phyloP scores from a whole-genome alignment of 2,329 filamentous ascomycete genomes.

The Nothopassalora personata region DNA sequence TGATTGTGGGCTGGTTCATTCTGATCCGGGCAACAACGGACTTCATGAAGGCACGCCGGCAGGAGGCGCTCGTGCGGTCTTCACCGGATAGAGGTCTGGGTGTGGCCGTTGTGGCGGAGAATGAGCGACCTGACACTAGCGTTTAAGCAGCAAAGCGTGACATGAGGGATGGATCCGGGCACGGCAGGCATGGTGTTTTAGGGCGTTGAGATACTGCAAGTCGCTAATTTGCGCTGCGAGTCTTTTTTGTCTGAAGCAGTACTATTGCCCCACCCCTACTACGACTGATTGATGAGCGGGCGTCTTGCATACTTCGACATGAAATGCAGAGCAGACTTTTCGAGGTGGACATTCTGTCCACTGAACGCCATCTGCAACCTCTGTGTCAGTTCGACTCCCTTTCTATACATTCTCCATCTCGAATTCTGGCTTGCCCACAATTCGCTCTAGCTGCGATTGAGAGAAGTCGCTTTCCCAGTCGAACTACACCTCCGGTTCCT shows the following conservation, averaged over 20 bases:
- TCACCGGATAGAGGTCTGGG: conserved; percentile 84
- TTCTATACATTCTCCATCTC: too few relatives aligned
- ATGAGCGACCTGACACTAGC: conserved; percentile 67
- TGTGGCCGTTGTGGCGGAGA: conserved; percentile 79
- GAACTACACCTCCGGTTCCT: too few relatives aligned
- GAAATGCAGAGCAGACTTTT: neutral
- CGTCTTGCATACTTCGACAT: neutral
- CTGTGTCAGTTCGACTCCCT: too few relatives aligned
- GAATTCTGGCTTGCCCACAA: too few relatives aligned
- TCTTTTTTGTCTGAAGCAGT: neutral
- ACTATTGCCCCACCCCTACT: neutral
- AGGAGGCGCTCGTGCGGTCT: conserved; percentile 88
- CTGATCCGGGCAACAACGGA: conserved; percentile 90
- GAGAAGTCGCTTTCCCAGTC: too few relatives aligned
- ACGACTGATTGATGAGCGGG: neutral
- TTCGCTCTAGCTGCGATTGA: too few relatives aligned
- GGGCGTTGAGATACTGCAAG: neutral
- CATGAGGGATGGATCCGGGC: neutral
- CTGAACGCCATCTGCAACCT: too few relatives aligned
- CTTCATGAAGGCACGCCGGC: conserved; percentile 78
- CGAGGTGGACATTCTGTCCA: neutral
- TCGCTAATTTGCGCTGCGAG: neutral
- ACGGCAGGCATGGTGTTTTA: conserved; percentile 3
- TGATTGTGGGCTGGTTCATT: conserved; percentile 98
- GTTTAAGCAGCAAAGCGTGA: conserved; percentile 30